Conservation (phyloP, 106 monocot genomes). For the Apostasia ramifera region DNA sequence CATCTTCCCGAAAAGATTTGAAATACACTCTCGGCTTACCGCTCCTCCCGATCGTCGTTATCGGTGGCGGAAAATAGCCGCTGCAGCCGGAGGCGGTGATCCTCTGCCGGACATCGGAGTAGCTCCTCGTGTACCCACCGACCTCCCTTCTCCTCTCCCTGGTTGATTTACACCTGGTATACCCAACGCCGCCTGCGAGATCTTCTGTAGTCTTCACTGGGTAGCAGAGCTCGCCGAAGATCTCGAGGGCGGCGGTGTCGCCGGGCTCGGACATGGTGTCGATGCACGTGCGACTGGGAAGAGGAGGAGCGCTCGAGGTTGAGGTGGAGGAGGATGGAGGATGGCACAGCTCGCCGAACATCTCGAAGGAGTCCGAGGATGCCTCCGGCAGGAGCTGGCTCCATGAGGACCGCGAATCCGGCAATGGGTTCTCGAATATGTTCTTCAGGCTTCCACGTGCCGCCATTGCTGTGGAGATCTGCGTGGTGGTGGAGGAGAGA, state of each 20-base stretch:
- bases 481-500: neutral
- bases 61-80: constrained; percentile 41
- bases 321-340: neutral
- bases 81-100: neutral
- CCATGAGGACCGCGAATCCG: constrained; percentile 20
- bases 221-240: constrained; percentile 27
- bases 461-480: neutral
- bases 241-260: constrained; percentile 12
- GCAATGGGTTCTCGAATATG: constrained; percentile 14
- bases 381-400: constrained; percentile 5
- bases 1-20: constrained; percentile 17
- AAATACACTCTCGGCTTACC: constrained; percentile 39
- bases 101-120: constrained; percentile 9
- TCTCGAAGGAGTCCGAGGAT: constrained; percentile 14
- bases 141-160: neutral
- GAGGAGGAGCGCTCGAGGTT: neutral
- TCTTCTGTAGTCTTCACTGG: neutral
- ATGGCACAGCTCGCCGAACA: constrained; percentile 21
- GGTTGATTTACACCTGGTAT: neutral
- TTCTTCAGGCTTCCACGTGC: constrained; percentile 11
- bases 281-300: constrained; percentile 6
- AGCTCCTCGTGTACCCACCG: constrained; percentile 16
- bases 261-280: neutral
- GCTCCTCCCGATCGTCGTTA: constrained; percentile 27
- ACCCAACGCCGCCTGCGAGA: neutral